phyloP scores from a whole-genome alignment of 1,284 basidiomycete genomes.

The Moesziomyces sp. region DNA sequence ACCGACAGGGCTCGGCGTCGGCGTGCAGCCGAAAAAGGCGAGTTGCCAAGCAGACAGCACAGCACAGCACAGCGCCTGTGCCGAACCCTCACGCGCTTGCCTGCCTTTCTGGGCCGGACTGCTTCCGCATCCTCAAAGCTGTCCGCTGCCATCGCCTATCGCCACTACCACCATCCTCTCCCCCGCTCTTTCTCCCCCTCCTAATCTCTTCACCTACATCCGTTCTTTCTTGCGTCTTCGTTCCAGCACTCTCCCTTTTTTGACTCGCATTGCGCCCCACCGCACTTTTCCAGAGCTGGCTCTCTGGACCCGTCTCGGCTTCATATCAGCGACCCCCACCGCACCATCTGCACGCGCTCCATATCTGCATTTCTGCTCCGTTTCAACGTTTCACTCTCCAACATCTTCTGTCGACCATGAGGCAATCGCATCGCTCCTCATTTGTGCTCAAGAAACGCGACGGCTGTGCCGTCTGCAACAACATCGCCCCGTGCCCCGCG shows the following conservation, averaged over 20 bases:
- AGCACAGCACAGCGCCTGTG: not conserved
- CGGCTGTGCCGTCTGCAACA: conserved; percentile 43
- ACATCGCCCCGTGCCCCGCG: conserved; percentile 40
- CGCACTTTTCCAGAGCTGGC: conserved; percentile 19
- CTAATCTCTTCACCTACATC: not conserved
- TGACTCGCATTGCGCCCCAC: conserved; percentile 1
- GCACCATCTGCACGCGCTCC: too few species aligned
- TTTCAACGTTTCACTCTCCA: not conserved
- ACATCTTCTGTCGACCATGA: conserved; percentile 4
- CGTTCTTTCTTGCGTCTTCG: too few species aligned
- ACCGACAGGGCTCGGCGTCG: conserved; percentile 2
- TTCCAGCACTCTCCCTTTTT: not conserved
- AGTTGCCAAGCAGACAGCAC: not conserved
- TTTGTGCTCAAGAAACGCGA: conserved; percentile 45
- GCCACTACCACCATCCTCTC: not conserved
- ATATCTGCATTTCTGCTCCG: not conserved
- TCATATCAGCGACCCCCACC: too few species aligned
- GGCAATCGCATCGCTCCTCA: conserved; percentile 21
- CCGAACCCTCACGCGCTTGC: too few species aligned
- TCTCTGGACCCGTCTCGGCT: conserved; percentile 9
- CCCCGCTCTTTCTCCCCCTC: not conserved
- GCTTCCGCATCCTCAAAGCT: not conserved
- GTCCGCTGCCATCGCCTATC: too few species aligned
- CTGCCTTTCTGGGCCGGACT: too few species aligned
- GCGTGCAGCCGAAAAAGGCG: conserved; percentile 2